A percentile compares a stretch with the other conserved stretches of the same genome.
These are phyloP conservation scores for Strobilomyces dryophilus DNA, from an alignment of 768 basidiomycete genomes.

Conservation along the genomic window DNA sequence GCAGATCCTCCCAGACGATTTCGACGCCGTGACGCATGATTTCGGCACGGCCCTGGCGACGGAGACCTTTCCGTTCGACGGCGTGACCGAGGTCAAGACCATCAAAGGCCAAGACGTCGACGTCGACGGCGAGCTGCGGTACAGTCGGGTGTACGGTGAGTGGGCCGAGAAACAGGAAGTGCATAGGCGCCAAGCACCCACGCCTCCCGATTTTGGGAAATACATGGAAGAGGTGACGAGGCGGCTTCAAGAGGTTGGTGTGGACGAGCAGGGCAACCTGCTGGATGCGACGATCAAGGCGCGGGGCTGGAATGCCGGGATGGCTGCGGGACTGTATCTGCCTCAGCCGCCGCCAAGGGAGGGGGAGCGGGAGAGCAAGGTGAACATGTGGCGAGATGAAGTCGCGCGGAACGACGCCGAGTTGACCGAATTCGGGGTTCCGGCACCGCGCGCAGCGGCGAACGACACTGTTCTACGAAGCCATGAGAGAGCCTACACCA, in stretches of 20 bases:
- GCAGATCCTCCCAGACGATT: constrained; percentile 29
- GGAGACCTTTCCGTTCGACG: constrained; percentile 21
- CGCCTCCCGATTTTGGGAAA: constrained; percentile 24
- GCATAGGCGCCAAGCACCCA: constrained; percentile 20
- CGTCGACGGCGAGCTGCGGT: constrained; percentile 10
- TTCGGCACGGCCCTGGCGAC: constrained; percentile 25
- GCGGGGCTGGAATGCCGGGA: background rate
- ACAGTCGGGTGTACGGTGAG: constrained; percentile 30
- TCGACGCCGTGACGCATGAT: constrained; percentile 28
- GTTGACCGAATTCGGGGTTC: constrained; percentile 23
- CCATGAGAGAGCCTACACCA: constrained; percentile 8
- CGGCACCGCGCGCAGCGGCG: constrained; percentile 5
- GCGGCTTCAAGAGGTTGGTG: constrained; percentile 33
- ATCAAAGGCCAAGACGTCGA: constrained; percentile 8
- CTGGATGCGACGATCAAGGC: constrained; percentile 15
- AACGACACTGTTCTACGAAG: constrained; percentile 14
- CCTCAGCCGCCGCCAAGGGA: constrained; percentile 7
- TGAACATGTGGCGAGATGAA: constrained; percentile 55
- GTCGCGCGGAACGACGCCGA: constrained; percentile 37
- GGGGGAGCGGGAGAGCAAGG: constrained; percentile 30
- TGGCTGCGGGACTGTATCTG: constrained; percentile 1
- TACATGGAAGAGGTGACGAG: constrained; percentile 32
- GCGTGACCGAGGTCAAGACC: constrained; percentile 21
- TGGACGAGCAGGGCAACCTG: constrained; percentile 29
- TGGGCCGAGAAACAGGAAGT: constrained; percentile 29